Percentiles rank a stretch among this genome's conserved stretches.
phyloP scores from a whole-genome alignment of 371 early-diverging fungal species.

The Circinella minor region DNA sequence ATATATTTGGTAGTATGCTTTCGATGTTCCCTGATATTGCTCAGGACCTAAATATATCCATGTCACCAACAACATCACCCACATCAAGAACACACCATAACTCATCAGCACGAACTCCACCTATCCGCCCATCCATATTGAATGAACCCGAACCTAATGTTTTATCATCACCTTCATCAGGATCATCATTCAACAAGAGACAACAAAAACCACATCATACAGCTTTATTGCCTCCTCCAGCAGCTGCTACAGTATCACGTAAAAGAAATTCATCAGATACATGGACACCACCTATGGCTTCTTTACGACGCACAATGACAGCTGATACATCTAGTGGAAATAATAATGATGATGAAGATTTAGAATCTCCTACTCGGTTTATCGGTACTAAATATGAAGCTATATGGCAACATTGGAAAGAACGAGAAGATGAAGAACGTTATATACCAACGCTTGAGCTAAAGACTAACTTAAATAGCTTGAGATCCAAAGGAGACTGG shows the following conservation, averaged over 20 bases:
- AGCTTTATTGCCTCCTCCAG: background rate
- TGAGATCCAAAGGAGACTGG: background rate
- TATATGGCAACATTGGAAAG: conserved; percentile 12
- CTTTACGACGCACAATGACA: conserved; percentile 4
- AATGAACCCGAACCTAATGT: background rate
- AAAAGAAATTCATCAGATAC: background rate
- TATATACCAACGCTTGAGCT: background rate
- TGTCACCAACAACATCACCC: conserved; percentile 1
- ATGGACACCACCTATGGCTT: background rate
- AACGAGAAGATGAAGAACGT: conserved; percentile 11
- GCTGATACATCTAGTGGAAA: background rate
- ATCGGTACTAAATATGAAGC: conserved; percentile 11
- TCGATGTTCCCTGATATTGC: conserved; percentile 7
- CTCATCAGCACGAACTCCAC: background rate
- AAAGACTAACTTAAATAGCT: background rate
- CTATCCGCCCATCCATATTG: background rate
- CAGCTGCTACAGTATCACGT: background rate
- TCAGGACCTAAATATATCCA: conserved; percentile 1
- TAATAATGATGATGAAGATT: background rate
- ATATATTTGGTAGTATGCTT: conserved; percentile 8
- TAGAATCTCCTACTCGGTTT: background rate
- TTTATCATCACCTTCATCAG: background rate
- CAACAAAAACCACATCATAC: too few relatives aligned
- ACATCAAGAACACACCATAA: background rate
- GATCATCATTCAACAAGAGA: background rate